Evolutionary conservation across 164 flowering plant genomes (phyloP).

Genomic region (Stephania japonica): DNA sequence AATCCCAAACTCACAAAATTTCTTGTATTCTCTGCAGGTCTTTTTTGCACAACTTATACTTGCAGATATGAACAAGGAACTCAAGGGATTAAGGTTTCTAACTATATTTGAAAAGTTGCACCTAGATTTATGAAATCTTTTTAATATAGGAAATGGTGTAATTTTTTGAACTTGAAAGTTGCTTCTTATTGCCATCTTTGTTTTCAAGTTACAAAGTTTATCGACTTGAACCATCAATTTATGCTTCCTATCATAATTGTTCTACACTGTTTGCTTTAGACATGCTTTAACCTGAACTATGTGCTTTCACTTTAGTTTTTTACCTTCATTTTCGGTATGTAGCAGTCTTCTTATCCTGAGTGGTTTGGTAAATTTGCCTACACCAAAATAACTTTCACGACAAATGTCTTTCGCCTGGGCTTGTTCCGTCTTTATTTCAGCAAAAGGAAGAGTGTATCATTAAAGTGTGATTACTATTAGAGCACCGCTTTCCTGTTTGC

Average conservation of each 20-base stretch:
- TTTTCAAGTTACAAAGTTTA: background rate
- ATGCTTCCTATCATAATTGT: background rate
- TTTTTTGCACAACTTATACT: slow-evolving; percentile 94
- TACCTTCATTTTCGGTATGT: background rate
- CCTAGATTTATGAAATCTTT: background rate
- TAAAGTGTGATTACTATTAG: background rate
- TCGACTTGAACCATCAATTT: background rate
- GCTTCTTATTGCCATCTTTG: background rate
- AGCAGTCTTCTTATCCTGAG: background rate
- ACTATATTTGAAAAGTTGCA: slow-evolving; percentile 13
- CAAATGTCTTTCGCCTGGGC: background rate
- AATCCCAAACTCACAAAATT: slow-evolving; percentile 10
- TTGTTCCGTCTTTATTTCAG: background rate
- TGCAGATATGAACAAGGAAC: slow-evolving; percentile 87
- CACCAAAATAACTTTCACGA: background rate
- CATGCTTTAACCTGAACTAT: background rate
- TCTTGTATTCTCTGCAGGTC: slow-evolving; percentile 46
- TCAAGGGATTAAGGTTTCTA: slow-evolving; percentile 86
- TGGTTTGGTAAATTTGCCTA: background rate
- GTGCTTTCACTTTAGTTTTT: background rate
- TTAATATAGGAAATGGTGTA: background rate
- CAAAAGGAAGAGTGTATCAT: background rate
- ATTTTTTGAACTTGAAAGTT: background rate
- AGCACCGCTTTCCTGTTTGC: background rate
- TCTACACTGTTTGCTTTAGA: background rate